Percentiles rank a stretch among this genome's conserved stretches.
These are phyloP conservation scores for Epichloe aotearoae DNA, from an alignment of 2,329 filamentous ascomycete species.

Conservation along the genomic window DNA sequence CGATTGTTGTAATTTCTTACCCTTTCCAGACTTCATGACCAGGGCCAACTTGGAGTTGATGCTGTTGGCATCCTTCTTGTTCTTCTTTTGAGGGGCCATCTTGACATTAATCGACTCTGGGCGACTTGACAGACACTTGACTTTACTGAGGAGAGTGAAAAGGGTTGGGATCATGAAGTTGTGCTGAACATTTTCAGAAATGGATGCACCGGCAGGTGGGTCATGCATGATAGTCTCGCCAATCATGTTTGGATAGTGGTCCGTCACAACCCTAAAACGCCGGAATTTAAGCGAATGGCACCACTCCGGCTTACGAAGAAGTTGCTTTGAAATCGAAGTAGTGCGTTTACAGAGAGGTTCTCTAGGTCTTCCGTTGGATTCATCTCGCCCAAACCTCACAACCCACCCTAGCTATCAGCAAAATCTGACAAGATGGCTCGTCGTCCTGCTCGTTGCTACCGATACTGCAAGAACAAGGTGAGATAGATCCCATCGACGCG, in stretches of 20 bases:
- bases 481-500: conserved; percentile 24
- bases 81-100: conserved; percentile 63
- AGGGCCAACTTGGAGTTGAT: conserved; percentile 48
- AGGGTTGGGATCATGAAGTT: rapidly evolving
- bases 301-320: conserved; percentile 17
- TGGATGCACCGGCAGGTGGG: neutral
- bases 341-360: conserved; percentile 14
- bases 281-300: conserved; percentile 24
- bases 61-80: conserved; percentile 72
- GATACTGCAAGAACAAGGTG: conserved; percentile 99
- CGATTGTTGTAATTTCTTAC: conserved; percentile 36
- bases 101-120: conserved; percentile 28
- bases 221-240: neutral
- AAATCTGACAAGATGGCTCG: conserved; percentile 88
- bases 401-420: conserved; percentile 20
- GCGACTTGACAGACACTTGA: conserved; percentile 15
- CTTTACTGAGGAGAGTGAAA: conserved; percentile 11
- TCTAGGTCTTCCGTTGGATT: conserved; percentile 14
- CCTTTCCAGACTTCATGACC: conserved; percentile 57
- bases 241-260: neutral
- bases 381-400: conserved; percentile 23
- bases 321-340: conserved; percentile 43
- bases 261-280: conserved; percentile 25
- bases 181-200: neutral
- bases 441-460: conserved; percentile 98